Percentiles rank a stretch among this genome's conserved stretches.
phyloP scores from a whole-genome alignment of 345 rosid species.

The Moricandia moricandioides region DNA sequence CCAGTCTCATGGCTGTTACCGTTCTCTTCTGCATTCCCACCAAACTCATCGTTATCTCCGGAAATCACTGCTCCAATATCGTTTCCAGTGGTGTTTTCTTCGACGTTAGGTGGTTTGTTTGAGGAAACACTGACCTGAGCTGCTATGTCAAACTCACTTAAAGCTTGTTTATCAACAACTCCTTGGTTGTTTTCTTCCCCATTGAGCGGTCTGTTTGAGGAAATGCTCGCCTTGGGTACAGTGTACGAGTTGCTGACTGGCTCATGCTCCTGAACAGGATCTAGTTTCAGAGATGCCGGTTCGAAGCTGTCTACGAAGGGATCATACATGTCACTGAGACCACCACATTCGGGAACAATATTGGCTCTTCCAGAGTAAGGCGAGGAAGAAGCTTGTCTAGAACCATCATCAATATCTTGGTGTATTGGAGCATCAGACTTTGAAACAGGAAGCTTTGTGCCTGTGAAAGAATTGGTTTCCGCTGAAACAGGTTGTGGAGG shows the following conservation, averaged over 20 bases:
- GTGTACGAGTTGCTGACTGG: constrained; percentile 39
- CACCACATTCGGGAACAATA: neutral
- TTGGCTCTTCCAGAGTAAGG: constrained; percentile 43
- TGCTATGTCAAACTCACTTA: constrained; percentile 25
- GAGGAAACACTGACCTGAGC: constrained; percentile 41
- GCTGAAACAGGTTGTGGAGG: neutral
- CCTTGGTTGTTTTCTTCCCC: constrained; percentile 56
- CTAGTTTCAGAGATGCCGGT: constrained; percentile 48
- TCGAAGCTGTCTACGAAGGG: constrained; percentile 85
- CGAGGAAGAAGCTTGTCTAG: constrained; percentile 44
- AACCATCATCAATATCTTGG: constrained; percentile 34
- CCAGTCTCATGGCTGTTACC: constrained; percentile 50
- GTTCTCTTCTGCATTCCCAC: constrained; percentile 66
- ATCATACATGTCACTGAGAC: constrained; percentile 64
- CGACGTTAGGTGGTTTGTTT: constrained; percentile 53
- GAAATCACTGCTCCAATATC: constrained; percentile 39
- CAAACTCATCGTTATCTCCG: constrained; percentile 59
- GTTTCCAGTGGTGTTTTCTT: constrained; percentile 56
- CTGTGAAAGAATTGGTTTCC: neutral
- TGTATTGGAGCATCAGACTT: neutral
- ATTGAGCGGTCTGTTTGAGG: constrained; percentile 51
- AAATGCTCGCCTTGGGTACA: constrained; percentile 29
- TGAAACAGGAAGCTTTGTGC: neutral
- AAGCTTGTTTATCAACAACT: constrained; percentile 42
- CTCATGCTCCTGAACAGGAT: constrained; percentile 45